A percentile compares a stretch with the other conserved stretches of the same genome.
These are phyloP conservation scores for Suhomyces prunicola DNA, from an alignment of 805 yeast species.

Conservation along the genomic window DNA sequence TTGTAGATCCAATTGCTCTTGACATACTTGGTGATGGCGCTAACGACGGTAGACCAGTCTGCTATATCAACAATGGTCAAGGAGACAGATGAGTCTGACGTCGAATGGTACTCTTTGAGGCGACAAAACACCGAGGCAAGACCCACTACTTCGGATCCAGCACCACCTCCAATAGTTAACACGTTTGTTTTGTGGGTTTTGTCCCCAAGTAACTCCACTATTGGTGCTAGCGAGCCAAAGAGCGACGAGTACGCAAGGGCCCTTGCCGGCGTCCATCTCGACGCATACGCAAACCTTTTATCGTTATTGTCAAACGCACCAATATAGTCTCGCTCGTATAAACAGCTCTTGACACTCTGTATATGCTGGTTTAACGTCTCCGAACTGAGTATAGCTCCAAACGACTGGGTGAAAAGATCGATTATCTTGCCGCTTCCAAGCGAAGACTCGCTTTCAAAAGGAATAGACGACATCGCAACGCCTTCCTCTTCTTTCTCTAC, in stretches of 20 bases:
- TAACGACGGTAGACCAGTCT: constrained; percentile 63
- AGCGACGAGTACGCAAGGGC: constrained; percentile 71
- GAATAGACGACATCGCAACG: constrained; percentile 21
- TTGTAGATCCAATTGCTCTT: constrained; percentile 52
- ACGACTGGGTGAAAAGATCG: constrained; percentile 32
- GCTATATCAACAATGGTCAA: constrained; percentile 72
- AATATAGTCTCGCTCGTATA: constrained; percentile 67
- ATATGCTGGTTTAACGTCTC: constrained; percentile 42
- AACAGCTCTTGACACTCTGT: constrained; percentile 66
- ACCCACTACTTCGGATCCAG: constrained; percentile 76
- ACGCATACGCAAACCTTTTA: constrained; percentile 72
- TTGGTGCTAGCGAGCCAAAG: constrained; percentile 49
- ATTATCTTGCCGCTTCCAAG: constrained; percentile 36
- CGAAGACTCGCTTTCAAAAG: constrained; percentile 30
- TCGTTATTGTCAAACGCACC: constrained; percentile 63
- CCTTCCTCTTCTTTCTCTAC: background rate
- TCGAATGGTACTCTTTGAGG: constrained; percentile 33
- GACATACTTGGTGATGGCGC: constrained; percentile 42
- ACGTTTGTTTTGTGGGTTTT: constrained; percentile 34
- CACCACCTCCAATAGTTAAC: constrained; percentile 84
- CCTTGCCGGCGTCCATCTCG: constrained; percentile 84
- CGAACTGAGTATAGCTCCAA: constrained; percentile 31
- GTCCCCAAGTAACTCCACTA: constrained; percentile 35
- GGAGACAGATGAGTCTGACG: constrained; percentile 32
- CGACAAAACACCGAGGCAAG: constrained; percentile 55